A percentile compares a stretch with the other conserved stretches of the same genome.
Evolutionary conservation across 495 filamentous ascomycete species (phyloP).

Genomic region (Xylaria cubensis): DNA sequence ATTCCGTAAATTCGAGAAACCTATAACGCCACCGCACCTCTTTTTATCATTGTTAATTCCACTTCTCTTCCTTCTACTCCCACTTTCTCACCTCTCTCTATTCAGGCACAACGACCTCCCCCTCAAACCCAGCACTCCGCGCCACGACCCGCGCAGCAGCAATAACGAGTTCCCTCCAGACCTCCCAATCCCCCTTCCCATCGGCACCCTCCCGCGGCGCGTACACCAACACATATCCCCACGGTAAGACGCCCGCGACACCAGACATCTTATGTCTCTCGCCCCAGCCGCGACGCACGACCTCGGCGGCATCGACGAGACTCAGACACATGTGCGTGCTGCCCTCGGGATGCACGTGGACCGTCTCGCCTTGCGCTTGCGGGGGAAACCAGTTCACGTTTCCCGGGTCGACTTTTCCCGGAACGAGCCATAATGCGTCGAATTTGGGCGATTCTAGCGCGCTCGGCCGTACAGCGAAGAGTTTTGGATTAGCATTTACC

Average conservation of each 20-base stretch:
- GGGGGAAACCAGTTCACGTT: conserved; percentile 20
- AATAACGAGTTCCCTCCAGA: conserved; percentile 34
- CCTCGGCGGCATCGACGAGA: conserved; percentile 41
- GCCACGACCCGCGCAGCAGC: conserved; percentile 34
- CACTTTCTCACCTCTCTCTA: conserved; percentile 2
- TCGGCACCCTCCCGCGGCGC: conserved; percentile 38
- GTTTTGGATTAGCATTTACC: conserved; percentile 26
- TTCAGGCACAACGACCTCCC: conserved; percentile 9
- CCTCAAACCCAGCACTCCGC: conserved; percentile 27
- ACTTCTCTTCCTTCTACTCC: background rate
- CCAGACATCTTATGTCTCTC: conserved; percentile 41
- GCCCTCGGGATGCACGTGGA: conserved; percentile 45
- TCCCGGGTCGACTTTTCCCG: background rate
- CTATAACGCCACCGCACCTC: background rate
- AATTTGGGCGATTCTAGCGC: conserved; percentile 38
- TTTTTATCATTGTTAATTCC: background rate
- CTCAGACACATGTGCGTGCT: conserved; percentile 41
- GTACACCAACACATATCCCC: conserved; percentile 43
- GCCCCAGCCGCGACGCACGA: conserved; percentile 43
- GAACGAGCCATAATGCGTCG: conserved; percentile 35
- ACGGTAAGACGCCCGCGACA: conserved; percentile 30
- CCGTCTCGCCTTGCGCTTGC: conserved; percentile 36
- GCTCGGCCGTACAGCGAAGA: conserved; percentile 33
- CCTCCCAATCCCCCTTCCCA: conserved; percentile 31
- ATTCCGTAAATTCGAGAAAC: background rate